Base-by-base conservation (phyloP, 352 stramenopile species). In the Elongisporangium senticosum region DNA sequence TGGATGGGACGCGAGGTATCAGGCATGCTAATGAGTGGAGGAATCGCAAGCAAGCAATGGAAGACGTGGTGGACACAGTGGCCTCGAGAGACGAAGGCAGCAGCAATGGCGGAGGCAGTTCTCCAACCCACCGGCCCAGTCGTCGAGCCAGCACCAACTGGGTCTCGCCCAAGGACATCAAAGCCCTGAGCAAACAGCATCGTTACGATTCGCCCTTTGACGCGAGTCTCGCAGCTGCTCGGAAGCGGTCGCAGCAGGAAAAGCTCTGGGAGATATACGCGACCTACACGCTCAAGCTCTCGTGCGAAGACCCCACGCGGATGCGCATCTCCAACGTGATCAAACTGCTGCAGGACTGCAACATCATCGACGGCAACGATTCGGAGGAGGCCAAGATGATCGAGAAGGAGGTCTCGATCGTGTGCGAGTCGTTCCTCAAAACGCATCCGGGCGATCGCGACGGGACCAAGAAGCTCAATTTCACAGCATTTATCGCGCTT, bases 231-330 rank as follows among this genome's bases (percentile, higher is more conserved):
- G 67, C 72, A 8, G 68, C 55, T 0, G 77, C 76, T 51, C 62
- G 77, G 7, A 83, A 83, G 58, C 72, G 75, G 11, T 77, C 72
- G 20, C 77, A 89, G 59, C 77, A 87, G 28, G 83, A 93, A 54
- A 73, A 79, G 43, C 66, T 93, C 15, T 93, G 83, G 83, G 78
- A 89, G 56, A 83, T 91, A 55, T 93, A 91, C 33, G 81, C 79
- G 4, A 74, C 72, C 17, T 93, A 90, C 53, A 77, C 81, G 49
- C 62, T 93, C 51, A 79, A 86, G 55, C 78, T 89, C 15, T 90
- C 79, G n/a, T 84, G 65, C 13, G 83, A 93, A 51, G 81, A 93
- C 62, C 83, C 83, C 20, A 89, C 81, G 20, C 69, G 74, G 26
- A 87, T 93, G 61, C 77, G 81, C 56, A 67, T 86, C 19, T 65